A percentile compares a stretch with the other conserved stretches of the same genome.
phyloP scores from a whole-genome alignment of 768 basidiomycete species.

The Kwoniella botswanensis region DNA sequence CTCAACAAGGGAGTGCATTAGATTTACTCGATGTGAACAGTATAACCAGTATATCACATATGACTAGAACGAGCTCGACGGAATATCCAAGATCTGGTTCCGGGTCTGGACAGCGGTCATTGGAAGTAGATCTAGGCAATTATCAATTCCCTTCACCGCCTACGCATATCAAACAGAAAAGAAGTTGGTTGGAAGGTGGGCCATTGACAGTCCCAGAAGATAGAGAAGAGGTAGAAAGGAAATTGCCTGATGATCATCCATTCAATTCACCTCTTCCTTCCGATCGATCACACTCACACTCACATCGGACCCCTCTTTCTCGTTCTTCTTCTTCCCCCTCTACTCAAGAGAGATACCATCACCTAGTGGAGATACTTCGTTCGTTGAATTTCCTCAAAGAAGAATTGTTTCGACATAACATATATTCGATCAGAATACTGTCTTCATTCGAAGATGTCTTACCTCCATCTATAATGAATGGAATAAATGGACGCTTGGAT shows the following conservation, averaged over 20 bases:
- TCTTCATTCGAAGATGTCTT: not conserved
- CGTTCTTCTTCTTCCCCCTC: too few species aligned
- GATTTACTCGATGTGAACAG: not conserved
- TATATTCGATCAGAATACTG: not conserved
- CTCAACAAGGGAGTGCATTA: slow-evolving; percentile 6
- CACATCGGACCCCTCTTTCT: not conserved
- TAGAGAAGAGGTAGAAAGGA: not conserved
- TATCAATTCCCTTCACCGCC: slow-evolving; percentile 8
- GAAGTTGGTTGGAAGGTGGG: slow-evolving; percentile 6
- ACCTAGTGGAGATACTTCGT: not conserved
- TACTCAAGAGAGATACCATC: not conserved
- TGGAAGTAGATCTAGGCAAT: not conserved
- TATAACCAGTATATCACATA: not conserved
- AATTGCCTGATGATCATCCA: slow-evolving; percentile 13
- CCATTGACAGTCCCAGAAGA: not conserved
- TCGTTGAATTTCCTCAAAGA: not conserved
- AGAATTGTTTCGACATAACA: not conserved
- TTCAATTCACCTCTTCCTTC: not conserved
- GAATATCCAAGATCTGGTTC: not conserved
- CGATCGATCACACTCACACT: not conserved
- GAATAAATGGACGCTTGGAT: not conserved
- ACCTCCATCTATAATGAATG: not conserved
- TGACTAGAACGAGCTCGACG: not conserved
- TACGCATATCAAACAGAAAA: not conserved
- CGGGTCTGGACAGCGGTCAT: not conserved